These are phyloP conservation scores for Crithidia sp. DNA, from an alignment of 208 protist genomes.

Conservation along the genomic window DNA sequence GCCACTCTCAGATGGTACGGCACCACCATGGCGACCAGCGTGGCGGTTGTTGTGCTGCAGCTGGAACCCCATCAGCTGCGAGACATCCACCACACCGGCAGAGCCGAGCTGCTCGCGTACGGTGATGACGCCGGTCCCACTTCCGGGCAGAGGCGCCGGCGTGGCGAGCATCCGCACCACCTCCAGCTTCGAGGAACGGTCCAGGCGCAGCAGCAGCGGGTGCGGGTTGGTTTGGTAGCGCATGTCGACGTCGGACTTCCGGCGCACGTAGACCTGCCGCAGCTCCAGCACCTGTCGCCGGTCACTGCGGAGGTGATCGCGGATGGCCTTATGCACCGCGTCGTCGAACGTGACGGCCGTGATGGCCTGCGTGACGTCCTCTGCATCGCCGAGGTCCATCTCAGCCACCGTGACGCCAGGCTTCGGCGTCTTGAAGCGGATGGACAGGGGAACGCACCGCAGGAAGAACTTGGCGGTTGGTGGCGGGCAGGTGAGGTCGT, in stretches of 20 bases:
- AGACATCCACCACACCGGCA: conserved; percentile 64
- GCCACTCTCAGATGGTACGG: conserved; percentile 19
- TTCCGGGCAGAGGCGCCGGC: conserved; percentile 22
- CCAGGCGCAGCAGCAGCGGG: conserved; percentile 74
- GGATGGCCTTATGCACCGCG: conserved; percentile 63
- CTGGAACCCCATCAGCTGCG: conserved; percentile 34
- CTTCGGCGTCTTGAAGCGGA: conserved; percentile 73
- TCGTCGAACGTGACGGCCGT: conserved; percentile 82
- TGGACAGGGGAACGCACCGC: conserved; percentile 65
- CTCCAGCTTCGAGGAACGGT: conserved; percentile 66
- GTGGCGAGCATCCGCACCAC: conserved; percentile 73
- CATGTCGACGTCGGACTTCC: conserved; percentile 75
- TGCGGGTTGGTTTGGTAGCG: conserved; percentile 80
- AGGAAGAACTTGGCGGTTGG: conserved; percentile 60
- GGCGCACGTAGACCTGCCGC: conserved; percentile 64
- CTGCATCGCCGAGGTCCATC: conserved; percentile 80
- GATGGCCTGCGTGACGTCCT: conserved; percentile 62
- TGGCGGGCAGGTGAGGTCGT: conserved; percentile 68
- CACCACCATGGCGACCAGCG: conserved; percentile 1
- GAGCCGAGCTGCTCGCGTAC: conserved; percentile 52
- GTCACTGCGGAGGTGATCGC: conserved; percentile 71
- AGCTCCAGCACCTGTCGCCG: conserved; percentile 79
- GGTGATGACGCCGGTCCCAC: conserved; percentile 41
- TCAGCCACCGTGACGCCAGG: conserved; percentile 61
- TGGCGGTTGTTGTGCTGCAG: not conserved